A percentile compares a stretch with the other conserved stretches of the same genome.
Conservation (phyloP, 148 eudicot genomes). For the Silene uniflora region DNA sequence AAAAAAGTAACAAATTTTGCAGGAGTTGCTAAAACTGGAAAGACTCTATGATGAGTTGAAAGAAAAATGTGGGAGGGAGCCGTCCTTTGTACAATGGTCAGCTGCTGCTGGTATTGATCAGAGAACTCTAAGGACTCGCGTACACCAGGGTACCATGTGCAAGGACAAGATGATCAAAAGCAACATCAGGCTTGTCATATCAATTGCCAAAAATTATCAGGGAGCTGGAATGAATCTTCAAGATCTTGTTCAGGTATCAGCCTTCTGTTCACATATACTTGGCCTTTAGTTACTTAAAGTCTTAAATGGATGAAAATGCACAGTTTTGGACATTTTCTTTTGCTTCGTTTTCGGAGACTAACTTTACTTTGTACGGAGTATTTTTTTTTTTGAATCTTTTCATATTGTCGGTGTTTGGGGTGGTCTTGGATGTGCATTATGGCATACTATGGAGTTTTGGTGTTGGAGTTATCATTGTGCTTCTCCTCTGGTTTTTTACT, state of each 20-base stretch:
- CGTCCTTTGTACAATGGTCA: constrained; percentile 80
- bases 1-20: constrained; percentile 14
- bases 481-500: background rate
- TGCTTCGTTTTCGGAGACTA: background rate
- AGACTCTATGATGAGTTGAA: constrained; percentile 47
- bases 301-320: background rate
- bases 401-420: background rate
- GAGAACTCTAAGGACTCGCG: constrained; percentile 63
- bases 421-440: background rate
- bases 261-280: constrained; percentile 2
- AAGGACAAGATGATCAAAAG: constrained; percentile 90
- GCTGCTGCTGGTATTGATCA: constrained; percentile 77
- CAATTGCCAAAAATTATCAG: constrained; percentile 86
- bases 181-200: constrained; percentile 89
- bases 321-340: background rate
- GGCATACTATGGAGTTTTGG: background rate
- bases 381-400: background rate
- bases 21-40: constrained; percentile 85
- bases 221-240: constrained; percentile 82
- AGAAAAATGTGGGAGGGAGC: constrained; percentile 53
- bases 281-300: background rate
- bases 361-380: background rate
- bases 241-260: constrained; percentile 89
- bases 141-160: constrained; percentile 66
- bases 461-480: background rate